Percentiles rank a stretch among this genome's conserved stretches.
These are phyloP conservation scores for Boletus subcaerulescens DNA, from an alignment of 768 basidiomycete species.

Conservation along the genomic window DNA sequence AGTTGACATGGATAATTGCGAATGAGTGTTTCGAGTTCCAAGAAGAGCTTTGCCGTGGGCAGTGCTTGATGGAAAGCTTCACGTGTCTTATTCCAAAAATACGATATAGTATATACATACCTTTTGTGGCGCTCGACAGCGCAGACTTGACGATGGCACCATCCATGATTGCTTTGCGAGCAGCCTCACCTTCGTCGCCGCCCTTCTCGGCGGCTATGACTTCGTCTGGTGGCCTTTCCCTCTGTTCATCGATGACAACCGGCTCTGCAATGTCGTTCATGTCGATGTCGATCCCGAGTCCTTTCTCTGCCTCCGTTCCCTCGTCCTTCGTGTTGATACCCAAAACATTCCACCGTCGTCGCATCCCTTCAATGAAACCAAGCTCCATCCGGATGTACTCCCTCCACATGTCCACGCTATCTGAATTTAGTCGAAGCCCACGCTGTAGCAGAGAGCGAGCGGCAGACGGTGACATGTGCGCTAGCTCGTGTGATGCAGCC, in stretches of 20 bases:
- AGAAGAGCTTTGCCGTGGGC: slow-evolving; percentile 41
- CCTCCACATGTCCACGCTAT: slow-evolving; percentile 76
- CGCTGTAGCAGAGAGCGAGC: slow-evolving; percentile 84
- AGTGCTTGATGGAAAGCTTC: slow-evolving; percentile 31
- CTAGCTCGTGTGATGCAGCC: slow-evolving; percentile 80
- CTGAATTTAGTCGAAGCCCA: slow-evolving; percentile 74
- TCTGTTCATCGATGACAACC: slow-evolving; percentile 21
- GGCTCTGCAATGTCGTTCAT: slow-evolving; percentile 10
- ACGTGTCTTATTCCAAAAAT: slow-evolving; percentile 12
- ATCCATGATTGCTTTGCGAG: slow-evolving; percentile 65
- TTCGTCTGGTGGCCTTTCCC: slow-evolving; percentile 23
- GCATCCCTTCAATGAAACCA: slow-evolving; percentile 75
- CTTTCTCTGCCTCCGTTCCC: slow-evolving; percentile 13
- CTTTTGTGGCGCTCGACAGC: slow-evolving; percentile 71
- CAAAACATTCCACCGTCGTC: slow-evolving; percentile 75
- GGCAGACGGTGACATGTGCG: slow-evolving; percentile 67
- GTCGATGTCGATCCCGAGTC: slow-evolving; percentile 26
- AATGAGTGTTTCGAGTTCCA: slow-evolving; percentile 41
- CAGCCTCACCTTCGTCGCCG: slow-evolving; percentile 49
- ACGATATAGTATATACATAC: slow-evolving; percentile 36
- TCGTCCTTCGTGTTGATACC: slow-evolving; percentile 47
- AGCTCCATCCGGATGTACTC: slow-evolving; percentile 93
- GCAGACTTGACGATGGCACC: slow-evolving; percentile 80
- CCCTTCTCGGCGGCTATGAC: slow-evolving; percentile 34
- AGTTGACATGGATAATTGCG: slow-evolving; percentile 41